Percentiles rank a stretch among this genome's conserved stretches.
These are phyloP conservation scores for Trichoderma reesei DNA, from an alignment of 495 filamentous ascomycete genomes.

Conservation along the genomic window DNA sequence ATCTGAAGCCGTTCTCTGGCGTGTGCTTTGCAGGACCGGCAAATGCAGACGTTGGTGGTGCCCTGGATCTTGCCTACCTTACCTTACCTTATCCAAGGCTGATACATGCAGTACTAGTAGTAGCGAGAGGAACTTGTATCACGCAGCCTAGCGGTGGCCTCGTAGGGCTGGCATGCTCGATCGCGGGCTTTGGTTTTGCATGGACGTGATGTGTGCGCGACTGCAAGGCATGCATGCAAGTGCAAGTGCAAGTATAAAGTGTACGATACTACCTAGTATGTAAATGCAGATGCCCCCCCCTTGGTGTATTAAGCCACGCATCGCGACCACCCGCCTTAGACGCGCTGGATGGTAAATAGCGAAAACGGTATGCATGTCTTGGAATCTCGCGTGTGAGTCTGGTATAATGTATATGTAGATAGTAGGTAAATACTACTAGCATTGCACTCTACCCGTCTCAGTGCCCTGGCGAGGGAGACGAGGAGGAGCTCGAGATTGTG, in stretches of 20 bases:
- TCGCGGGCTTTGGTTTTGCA: not conserved
- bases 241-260: no score
- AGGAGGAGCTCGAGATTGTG: no score
- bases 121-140: no score
- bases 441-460: no score
- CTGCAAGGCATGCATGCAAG: not conserved
- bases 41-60: not conserved
- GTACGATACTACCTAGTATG: no score
- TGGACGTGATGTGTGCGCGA: no score
- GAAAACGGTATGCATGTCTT: conserved; percentile 2
- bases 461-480: not conserved
- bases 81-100: not conserved
- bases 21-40: not conserved
- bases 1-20: not conserved
- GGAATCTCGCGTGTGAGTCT: not conserved
- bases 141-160: not conserved
- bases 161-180: not conserved
- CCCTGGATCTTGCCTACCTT: no score
- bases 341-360: not conserved
- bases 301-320: no score
- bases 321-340: not conserved
- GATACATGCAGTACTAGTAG: not conserved
- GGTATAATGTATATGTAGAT: no score
- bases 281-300: no score
- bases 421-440: no score